Evolutionary conservation across 2,329 filamentous ascomycete species (phyloP).

Genomic region (Cucurbitaria berberidis): DNA sequence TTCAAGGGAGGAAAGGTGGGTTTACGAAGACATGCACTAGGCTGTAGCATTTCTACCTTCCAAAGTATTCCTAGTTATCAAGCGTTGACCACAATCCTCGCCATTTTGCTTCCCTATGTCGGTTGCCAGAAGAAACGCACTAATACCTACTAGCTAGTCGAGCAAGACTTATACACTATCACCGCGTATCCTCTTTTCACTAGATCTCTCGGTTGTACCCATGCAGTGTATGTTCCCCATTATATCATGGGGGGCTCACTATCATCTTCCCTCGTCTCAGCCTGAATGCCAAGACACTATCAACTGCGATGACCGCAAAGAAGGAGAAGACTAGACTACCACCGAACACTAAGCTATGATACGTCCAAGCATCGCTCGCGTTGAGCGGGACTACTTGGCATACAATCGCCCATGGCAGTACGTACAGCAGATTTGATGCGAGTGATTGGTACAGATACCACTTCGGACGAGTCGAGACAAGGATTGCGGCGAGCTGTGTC

Average conservation of each 20-base stretch:
- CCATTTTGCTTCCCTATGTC: too few relatives aligned
- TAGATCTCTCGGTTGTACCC: too few relatives aligned
- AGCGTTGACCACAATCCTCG: too few relatives aligned
- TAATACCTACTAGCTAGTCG: too few relatives aligned
- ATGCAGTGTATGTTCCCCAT: too few relatives aligned
- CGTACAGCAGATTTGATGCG: constrained; percentile 70
- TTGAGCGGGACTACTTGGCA: constrained; percentile 52
- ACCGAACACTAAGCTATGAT: constrained; percentile 70
- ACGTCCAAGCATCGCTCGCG: constrained; percentile 67
- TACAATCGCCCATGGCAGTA: constrained; percentile 73
- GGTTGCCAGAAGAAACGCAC: too few relatives aligned
- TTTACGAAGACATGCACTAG: too few relatives aligned
- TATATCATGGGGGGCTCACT: not conserved
- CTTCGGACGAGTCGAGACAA: constrained; percentile 67
- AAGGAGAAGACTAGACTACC: constrained; percentile 73
- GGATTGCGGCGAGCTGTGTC: constrained; percentile 68
- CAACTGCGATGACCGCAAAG: constrained; percentile 59
- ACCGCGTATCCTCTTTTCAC: too few relatives aligned
- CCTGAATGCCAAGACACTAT: constrained; percentile 60
- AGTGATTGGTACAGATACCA: constrained; percentile 75
- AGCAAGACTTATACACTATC: too few relatives aligned
- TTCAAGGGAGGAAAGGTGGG: not conserved
- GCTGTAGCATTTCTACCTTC: too few relatives aligned
- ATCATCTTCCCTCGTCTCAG: constrained; percentile 39
- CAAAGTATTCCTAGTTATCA: too few relatives aligned